A percentile compares a stretch with the other conserved stretches of the same genome.
These are phyloP conservation scores for Melanomma pulvis-pyrius DNA, from an alignment of 495 filamentous ascomycete genomes.

Conservation along the genomic window DNA sequence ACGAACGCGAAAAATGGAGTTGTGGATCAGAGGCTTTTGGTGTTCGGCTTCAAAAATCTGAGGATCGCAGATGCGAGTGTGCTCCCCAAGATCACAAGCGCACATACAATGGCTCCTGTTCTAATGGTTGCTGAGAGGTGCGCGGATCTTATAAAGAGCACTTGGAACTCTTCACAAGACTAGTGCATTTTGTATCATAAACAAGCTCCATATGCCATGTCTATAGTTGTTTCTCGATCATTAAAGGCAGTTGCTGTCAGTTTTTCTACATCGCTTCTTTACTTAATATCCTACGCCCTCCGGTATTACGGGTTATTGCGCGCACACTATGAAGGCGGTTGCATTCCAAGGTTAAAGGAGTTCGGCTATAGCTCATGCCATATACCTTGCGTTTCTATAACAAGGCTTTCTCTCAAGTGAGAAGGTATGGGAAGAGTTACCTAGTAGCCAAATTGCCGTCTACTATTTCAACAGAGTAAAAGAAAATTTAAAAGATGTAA, in stretches of 20 bases:
- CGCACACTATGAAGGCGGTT: neutral
- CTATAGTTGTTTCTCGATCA: neutral
- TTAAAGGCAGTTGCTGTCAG: neutral
- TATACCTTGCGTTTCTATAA: neutral
- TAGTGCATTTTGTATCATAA: conserved; percentile 16
- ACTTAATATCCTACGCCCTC: neutral
- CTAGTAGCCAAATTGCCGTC: too few relatives aligned
- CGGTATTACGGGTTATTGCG: neutral
- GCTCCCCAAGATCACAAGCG: conserved; percentile 19
- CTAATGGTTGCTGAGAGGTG: conserved; percentile 28
- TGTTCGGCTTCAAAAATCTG: conserved; percentile 27
- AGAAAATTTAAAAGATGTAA: too few relatives aligned
- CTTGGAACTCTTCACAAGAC: conserved; percentile 5
- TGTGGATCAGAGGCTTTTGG: conserved; percentile 18
- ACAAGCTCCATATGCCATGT: neutral
- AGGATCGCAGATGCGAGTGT: conserved; percentile 27
- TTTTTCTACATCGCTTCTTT: conserved; percentile 7
- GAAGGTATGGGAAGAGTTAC: neutral
- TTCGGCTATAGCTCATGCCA: neutral
- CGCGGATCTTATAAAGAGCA: conserved; percentile 16
- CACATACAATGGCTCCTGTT: conserved; percentile 22
- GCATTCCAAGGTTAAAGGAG: neutral
- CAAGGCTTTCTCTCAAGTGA: neutral
- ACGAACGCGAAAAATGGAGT: conserved; percentile 12
- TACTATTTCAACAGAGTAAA: too few relatives aligned